These are phyloP conservation scores for Podaxis carcinomalis DNA, from an alignment of 768 basidiomycete genomes.

Conservation along the genomic window DNA sequence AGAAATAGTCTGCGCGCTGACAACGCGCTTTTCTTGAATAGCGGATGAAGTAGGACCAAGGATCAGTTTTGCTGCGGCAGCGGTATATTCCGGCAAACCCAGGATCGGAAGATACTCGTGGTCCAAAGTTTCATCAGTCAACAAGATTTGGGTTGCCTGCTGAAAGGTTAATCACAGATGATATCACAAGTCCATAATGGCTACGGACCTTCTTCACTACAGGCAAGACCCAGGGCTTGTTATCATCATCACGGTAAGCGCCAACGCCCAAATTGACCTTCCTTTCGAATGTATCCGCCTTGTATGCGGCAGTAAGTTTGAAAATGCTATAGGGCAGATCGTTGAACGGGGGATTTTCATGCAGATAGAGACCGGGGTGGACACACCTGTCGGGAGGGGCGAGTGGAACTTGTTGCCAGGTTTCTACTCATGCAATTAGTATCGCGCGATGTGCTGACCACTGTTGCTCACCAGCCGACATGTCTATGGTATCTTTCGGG, in stretches of 20 bases:
- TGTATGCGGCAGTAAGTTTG: slow-evolving; percentile 87
- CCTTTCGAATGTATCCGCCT: slow-evolving; percentile 64
- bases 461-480: slow-evolving; percentile 49
- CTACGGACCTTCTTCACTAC: slow-evolving; percentile 76
- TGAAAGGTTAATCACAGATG: neutral
- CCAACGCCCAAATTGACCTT: slow-evolving; percentile 94
- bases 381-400: slow-evolving; percentile 81
- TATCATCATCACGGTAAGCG: slow-evolving; percentile 84
- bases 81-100: slow-evolving; percentile 78
- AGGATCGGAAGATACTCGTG: slow-evolving; percentile 93
- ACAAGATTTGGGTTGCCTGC: slow-evolving; percentile 69
- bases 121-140: slow-evolving; percentile 70
- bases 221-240: slow-evolving; percentile 89
- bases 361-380: neutral
- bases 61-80: slow-evolving; percentile 78
- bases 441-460: slow-evolving; percentile 6
- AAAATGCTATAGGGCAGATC: slow-evolving; percentile 59
- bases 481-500: slow-evolving; percentile 25
- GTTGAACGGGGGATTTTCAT: neutral
- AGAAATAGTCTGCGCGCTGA: slow-evolving; percentile 89
- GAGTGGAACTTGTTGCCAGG: slow-evolving; percentile 72
- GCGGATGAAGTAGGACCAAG: slow-evolving; percentile 71
- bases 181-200: neutral
- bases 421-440: slow-evolving; percentile 40
- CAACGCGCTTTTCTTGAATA: slow-evolving; percentile 64